Conservation (phyloP, 768 basidiomycete species). For the Suillus discolor region DNA sequence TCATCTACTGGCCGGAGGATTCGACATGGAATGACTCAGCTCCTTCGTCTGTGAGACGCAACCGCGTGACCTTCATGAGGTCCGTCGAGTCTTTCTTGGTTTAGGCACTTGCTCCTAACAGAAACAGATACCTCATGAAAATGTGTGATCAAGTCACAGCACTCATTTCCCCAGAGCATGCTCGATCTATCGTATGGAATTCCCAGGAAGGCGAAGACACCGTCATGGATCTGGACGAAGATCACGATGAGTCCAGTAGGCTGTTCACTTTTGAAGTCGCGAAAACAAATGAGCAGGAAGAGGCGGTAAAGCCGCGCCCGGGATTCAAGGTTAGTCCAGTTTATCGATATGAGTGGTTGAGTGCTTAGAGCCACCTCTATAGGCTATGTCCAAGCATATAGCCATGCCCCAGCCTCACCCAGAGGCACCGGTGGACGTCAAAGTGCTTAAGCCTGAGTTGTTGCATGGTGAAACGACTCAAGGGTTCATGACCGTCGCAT, state of each 20-base stretch:
- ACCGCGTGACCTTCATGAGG: constrained; percentile 67
- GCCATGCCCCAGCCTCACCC: constrained; percentile 9
- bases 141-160: constrained; percentile 57
- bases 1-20: constrained; percentile 67
- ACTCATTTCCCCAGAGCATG: constrained; percentile 52
- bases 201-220: constrained; percentile 31
- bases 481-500: constrained; percentile 39
- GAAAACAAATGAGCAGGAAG: constrained; percentile 60
- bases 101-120: not conserved
- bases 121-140: constrained; percentile 57
- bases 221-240: constrained; percentile 28
- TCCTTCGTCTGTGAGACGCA: constrained; percentile 44
- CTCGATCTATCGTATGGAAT: constrained; percentile 46
- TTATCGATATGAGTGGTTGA: not conserved
- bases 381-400: constrained; percentile 21
- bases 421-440: constrained; percentile 14
- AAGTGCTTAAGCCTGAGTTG: constrained; percentile 27
- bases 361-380: not conserved
- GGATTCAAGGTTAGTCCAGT: constrained; percentile 46
- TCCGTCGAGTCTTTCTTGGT: constrained; percentile 21
- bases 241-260: constrained; percentile 46
- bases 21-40: constrained; percentile 59
- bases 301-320: constrained; percentile 42
- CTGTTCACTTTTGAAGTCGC: constrained; percentile 56
- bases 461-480: constrained; percentile 43